Evolutionary conservation across 441 rosid genomes (phyloP), one percentile per base, ranked within the genome.

Genomic region (Hura crepitans): DNA sequence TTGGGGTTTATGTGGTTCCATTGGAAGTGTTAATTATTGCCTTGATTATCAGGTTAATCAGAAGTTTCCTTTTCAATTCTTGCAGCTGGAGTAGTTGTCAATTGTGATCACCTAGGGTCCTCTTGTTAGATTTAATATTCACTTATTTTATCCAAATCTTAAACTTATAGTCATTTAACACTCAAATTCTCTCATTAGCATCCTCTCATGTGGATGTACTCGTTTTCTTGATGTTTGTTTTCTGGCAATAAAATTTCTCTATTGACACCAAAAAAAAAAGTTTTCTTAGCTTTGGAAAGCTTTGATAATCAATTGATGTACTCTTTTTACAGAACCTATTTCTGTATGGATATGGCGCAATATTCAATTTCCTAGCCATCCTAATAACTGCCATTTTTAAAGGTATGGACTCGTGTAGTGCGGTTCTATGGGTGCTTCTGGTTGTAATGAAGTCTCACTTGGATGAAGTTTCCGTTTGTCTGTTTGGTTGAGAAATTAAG

Each of bases 271-370:
- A n/a, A n/a, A n/a, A n/a, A n/a, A n/a, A n/a, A 42, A 56, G 28
- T 43, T 27, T 56, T 49, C 18, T 18, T 28, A 25, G 35, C 66
- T 45, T 25, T 65, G 33, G 42, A 60, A 17, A 49, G 72, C 65
- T 63, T 83, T 79, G 8, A 43, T 23, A 28, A 31, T 5, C 6
- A 45, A 11, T 11, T 22, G 27, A 46, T 65, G 30, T 30, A 18
- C 30, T n/a, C n/a, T 47, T 50, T 28, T 30, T 65, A 27, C 93
- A 93, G 98, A 93, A 93, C 80, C 80, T 93, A 67, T 93, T 93
- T 82, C 80, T 93, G 57, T 93, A 91, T 23, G 97, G 98, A 22
- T 91, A 94, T 81, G 98, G 97, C 78, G 98, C 98, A 12, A 88
- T 94, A 76, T 94, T 90, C 92, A 94, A 94, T 85, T 89, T 89